Evolutionary conservation across 2,329 filamentous ascomycete species (phyloP), one percentile per base, ranked within the genome.

Genomic region (Westerdykella sp.): DNA sequence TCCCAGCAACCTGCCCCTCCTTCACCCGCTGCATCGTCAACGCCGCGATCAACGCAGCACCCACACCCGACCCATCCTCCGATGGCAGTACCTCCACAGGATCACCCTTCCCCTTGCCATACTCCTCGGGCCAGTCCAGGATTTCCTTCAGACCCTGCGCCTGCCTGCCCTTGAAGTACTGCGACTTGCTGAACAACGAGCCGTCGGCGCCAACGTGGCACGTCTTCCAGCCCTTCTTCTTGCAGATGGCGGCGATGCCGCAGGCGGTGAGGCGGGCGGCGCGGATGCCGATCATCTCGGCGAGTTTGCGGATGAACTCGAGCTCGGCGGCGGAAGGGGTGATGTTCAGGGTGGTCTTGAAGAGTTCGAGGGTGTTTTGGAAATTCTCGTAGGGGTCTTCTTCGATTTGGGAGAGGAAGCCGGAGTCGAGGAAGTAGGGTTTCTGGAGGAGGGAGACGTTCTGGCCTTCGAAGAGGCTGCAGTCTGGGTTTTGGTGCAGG

Each of bases 121-220:
- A 84, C 71, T 87, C 86, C 43, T 78, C 80, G 2, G 85, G 81
- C 90, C 91, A 97, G 74, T 95, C 91, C 31, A 98, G 80, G 53
- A 98, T 96, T 75, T 98, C 93, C 43, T 87, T 83, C 41, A 98
- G 79, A 22, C 93, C 93, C 66, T 84, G 77, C 12, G 93, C 91
- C 43, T 91, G 90, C 42, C 93, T 85, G 45, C 83, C 80, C 77
- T 96, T 96, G 80, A 98, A 98, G 72, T 95, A 86, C 11, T 93
- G 93, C 72, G 98, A 98, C 69, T 97, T 97, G 78, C 95, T 96
- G 75, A 98, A 98, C 42, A 98, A 91, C 14, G 87, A 95, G 31
- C 93, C 93, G 64, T 98, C 93, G 40, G 93, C 93, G 58, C 93
- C 93, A 34, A 98, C 93, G 68, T 97, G 93, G 73, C 87, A 95